These are phyloP conservation scores for Termitomyces sp. DNA, from an alignment of 1,284 basidiomycete species.

Conservation along the genomic window DNA sequence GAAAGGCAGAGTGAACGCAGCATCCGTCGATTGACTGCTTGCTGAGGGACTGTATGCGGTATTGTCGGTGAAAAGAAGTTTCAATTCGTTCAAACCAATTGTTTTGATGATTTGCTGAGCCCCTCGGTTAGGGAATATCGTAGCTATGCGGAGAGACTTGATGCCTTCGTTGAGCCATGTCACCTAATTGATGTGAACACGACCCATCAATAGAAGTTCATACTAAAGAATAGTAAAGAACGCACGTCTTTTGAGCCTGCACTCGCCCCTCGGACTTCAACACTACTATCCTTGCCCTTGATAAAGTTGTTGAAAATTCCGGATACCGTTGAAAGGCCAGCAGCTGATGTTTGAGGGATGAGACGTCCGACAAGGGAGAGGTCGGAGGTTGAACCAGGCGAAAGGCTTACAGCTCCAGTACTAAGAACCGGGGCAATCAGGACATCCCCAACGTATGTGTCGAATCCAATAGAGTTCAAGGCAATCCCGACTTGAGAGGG, in stretches of 20 bases:
- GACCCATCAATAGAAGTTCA: neutral
- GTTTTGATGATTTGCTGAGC: conserved; percentile 62
- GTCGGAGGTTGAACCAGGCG: conserved; percentile 49
- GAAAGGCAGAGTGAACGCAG: conserved; percentile 68
- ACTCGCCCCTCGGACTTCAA: conserved; percentile 59
- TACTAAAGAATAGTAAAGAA: neutral
- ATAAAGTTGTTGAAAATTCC: conserved; percentile 72
- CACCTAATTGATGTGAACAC: conserved; percentile 35
- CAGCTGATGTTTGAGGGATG: conserved; percentile 50
- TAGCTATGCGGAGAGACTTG: conserved; percentile 55
- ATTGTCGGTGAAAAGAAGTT: conserved; percentile 54
- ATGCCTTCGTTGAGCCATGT: conserved; percentile 77
- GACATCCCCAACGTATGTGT: conserved; percentile 49
- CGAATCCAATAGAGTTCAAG: conserved; percentile 60
- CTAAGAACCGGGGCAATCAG: conserved; percentile 61
- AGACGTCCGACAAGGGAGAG: conserved; percentile 63
- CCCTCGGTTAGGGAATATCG: conserved; percentile 64
- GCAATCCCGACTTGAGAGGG: conserved; percentile 77
- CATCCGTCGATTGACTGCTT: conserved; percentile 56
- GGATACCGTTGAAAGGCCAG: conserved; percentile 59
- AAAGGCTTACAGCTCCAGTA: conserved; percentile 46
- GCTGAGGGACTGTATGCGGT: conserved; percentile 57
- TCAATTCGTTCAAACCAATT: conserved; percentile 60
- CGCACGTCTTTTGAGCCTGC: conserved; percentile 60
- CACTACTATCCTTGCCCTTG: conserved; percentile 59